Conservation (phyloP, 2,329 filamentous ascomycete genomes). For the Hymenoscyphus repandus region DNA sequence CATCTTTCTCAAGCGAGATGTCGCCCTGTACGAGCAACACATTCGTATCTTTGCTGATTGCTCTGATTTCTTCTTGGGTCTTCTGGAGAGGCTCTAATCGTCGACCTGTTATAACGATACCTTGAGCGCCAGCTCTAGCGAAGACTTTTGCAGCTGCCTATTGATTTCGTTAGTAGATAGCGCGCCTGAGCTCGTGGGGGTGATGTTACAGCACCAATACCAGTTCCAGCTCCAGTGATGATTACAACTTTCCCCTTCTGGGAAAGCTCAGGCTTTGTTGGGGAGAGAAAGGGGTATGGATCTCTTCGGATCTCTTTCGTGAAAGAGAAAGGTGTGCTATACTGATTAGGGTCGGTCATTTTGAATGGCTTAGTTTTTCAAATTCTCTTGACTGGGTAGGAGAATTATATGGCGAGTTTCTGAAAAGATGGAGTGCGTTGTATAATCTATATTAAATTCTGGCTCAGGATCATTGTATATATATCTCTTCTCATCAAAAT, state of each 20-base stretch:
- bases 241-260: constrained; percentile 1
- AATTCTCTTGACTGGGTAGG: background rate
- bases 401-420: background rate
- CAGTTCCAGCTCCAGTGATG: constrained; percentile 2
- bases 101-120: constrained; percentile 2
- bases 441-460: no score
- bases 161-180: background rate
- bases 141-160: constrained; percentile 5
- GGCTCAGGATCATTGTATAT: no score
- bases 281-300: constrained; percentile 2
- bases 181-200: background rate
- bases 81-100: background rate
- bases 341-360: constrained; percentile 1
- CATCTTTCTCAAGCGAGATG: constrained; percentile 15
- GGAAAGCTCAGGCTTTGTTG: background rate
- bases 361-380: background rate
- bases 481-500: no score
- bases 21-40: constrained; percentile 16
- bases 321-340: constrained; percentile 1
- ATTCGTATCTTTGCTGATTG: constrained; percentile 9
- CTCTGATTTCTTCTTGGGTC: constrained; percentile 1
- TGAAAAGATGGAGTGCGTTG: background rate
- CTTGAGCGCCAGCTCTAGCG: background rate
- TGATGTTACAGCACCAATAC: constrained; percentile 1
- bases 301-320: background rate